phyloP scores from a whole-genome alignment of 2,329 filamentous ascomycete species.

The Bipolaris zeicola region DNA sequence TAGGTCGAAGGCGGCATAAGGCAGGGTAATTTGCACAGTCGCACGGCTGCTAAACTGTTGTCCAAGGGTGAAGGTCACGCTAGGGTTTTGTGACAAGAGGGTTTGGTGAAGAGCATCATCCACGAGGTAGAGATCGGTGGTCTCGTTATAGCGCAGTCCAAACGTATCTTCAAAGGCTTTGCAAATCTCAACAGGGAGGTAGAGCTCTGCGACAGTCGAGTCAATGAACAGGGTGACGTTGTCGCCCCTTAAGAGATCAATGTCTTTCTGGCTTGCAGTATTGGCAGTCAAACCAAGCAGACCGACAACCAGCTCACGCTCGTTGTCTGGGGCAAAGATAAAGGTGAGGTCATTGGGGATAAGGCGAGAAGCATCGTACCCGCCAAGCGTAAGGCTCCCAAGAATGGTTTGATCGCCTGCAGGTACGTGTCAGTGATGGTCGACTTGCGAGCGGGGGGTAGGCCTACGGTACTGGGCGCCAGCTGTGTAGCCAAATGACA shows the following conservation, averaged over 20 bases:
- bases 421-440: conserved; percentile 17
- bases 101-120: conserved; percentile 61
- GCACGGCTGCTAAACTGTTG: conserved; percentile 41
- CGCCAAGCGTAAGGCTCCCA: conserved; percentile 67
- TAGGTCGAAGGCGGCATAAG: conserved; percentile 58
- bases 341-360: conserved; percentile 66
- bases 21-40: conserved; percentile 53
- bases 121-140: conserved; percentile 68
- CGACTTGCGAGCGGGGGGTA: not conserved
- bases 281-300: conserved; percentile 51
- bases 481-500: conserved; percentile 77
- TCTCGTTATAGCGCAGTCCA: conserved; percentile 68
- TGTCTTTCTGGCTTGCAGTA: conserved; percentile 37
- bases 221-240: conserved; percentile 55
- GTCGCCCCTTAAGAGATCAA: conserved; percentile 43
- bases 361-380: conserved; percentile 69
- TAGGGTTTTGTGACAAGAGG: conserved; percentile 52
- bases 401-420: conserved; percentile 45
- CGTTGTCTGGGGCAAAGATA: conserved; percentile 60
- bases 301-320: conserved; percentile 65
- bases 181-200: conserved; percentile 61
- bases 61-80: conserved; percentile 52
- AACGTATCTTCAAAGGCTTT: conserved; percentile 67
- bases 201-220: conserved; percentile 56
- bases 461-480: conserved; percentile 72